Evolutionary conservation across 257 asterid species (phyloP), one percentile per base, ranked within the genome.

Genomic region (Prunella vulgaris): DNA sequence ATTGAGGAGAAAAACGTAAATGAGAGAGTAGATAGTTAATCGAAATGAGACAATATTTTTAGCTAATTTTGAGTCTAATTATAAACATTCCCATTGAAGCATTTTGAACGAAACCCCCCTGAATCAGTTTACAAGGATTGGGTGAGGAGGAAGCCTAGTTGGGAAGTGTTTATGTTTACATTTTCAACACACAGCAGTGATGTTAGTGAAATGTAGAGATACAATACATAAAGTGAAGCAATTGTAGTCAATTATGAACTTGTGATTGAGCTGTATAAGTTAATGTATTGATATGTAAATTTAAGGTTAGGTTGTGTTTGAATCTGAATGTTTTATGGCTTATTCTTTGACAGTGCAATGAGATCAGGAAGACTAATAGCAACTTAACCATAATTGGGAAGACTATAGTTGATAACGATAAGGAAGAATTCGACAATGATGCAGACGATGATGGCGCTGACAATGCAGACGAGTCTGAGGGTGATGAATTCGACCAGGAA

Each of bases 401-500:
- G 79, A 78, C 87, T 14, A 74, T 74, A 17, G 81, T 80, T 37
- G 97, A 88, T 13, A 86, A 84, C 28, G 97, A 91, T 53, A 90
- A 89, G 76, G 97, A 89, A 78, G 96, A 90, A 17, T 78, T 80
- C 1, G 97, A 90, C 84, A 89, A 93, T 69, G 96, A 93, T 59
- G 96, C 80, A 0, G 99, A 91, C 56, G 99, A 91, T 42, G 99
- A 91, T 42, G 99, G 86, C 71, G 95, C 85, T 48, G 96, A 94
- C 77, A 86, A 90, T 49, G 97, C 81, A 8, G 97, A 94, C 53
- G 99, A 91, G 78, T 89, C 96, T 0, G 97, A 91, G 60, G 95
- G 93, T 46, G 99, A 94, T 68, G 99, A 94, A 27, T 94, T 94
- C 65, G 97, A 94, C 74, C 99, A 94, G 80, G 97, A 89, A 77